These are phyloP conservation scores for Tylopilus plumbeoviolaceoides DNA, from an alignment of 768 basidiomycete genomes.

Conservation along the genomic window DNA sequence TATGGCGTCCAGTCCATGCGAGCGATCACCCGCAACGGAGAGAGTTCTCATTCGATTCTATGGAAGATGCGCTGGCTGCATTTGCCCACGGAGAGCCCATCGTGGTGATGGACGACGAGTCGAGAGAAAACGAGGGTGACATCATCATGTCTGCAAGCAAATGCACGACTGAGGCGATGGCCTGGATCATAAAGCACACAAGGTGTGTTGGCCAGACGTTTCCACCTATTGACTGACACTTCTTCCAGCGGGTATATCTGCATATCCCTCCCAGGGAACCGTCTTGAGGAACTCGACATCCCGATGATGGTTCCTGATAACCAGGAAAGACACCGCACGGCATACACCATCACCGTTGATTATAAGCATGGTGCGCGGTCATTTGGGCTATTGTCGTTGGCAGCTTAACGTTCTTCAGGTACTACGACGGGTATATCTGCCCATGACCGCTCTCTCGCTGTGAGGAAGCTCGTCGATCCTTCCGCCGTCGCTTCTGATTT, in stretches of 20 bases:
- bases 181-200: conserved; percentile 96
- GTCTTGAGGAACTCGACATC: conserved; percentile 73
- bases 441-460: conserved; percentile 88
- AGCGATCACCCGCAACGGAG: conserved; percentile 22
- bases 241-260: conserved; percentile 85
- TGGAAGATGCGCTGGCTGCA: conserved; percentile 75
- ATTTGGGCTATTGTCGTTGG: neutral
- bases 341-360: conserved; percentile 95
- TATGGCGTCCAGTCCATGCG: conserved; percentile 24
- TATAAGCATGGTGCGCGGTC: conserved; percentile 67
- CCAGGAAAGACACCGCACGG: conserved; percentile 87
- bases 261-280: conserved; percentile 71
- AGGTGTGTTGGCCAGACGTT: conserved; percentile 52
- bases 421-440: conserved; percentile 97
- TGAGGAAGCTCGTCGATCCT: conserved; percentile 71
- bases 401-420: conserved; percentile 38
- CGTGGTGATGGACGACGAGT: conserved; percentile 97
- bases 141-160: conserved; percentile 82
- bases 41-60: conserved; percentile 67
- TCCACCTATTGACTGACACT: conserved; percentile 9
- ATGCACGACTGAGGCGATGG: conserved; percentile 95
- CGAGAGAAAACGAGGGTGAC: conserved; percentile 96
- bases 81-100: conserved; percentile 83
- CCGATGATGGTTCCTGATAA: conserved; percentile 94
- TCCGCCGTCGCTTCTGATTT: conserved; percentile 62